Base-by-base conservation (phyloP, 305 asterid species). In the Solanum aculeatissimum region DNA sequence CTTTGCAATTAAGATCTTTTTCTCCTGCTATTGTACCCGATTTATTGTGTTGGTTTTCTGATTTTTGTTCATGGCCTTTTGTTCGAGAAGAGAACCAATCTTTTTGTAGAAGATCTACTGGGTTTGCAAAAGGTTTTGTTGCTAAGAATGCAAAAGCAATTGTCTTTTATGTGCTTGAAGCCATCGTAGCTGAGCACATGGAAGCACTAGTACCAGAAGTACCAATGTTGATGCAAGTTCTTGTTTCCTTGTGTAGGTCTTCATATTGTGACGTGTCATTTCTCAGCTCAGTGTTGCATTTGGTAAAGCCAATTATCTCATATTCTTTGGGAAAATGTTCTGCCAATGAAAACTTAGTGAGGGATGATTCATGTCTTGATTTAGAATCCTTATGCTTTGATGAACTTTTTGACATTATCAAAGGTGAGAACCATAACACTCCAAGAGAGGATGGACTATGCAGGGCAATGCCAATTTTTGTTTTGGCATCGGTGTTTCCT, bases 131-230 rank as follows among this genome's bases (percentile, higher is more conserved):
- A 89, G 99, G 99, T 57, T 95, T 91, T 88, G 92, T 89, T 85
- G 95, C 98, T 80, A 95, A 94, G 91, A 97, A 97, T 91, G 97
- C 98, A 40, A 97, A 94, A 90, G 99, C 97, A 68, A 92, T 95
- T 82, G 89, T 97, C 85, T 90, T 92, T 38, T 97, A 94, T 89
- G 90, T 94, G 70, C 97, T 97, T 86, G 99, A 97, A 92, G 93
- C 98, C 86, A 92, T 97, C 88, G 91, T 97, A 77, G 91, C 88
- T 81, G 94, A 92, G 92, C 98, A 97, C 89, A 92, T 95, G 98
- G 98, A 97, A 89, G 97, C 96, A 62, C 90, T 95, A 91, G 91
- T 92, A 85, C 98, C 97, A 14, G 99, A 97, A 91, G 81, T 93
- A 81, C 99, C 99, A 68, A 89, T 93, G 89, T 88, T 95, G 90